Percentiles rank a stretch among this genome's conserved stretches.
Evolutionary conservation across 2,329 filamentous ascomycete species (phyloP).

Genomic region (Colletotrichum tropicale): DNA sequence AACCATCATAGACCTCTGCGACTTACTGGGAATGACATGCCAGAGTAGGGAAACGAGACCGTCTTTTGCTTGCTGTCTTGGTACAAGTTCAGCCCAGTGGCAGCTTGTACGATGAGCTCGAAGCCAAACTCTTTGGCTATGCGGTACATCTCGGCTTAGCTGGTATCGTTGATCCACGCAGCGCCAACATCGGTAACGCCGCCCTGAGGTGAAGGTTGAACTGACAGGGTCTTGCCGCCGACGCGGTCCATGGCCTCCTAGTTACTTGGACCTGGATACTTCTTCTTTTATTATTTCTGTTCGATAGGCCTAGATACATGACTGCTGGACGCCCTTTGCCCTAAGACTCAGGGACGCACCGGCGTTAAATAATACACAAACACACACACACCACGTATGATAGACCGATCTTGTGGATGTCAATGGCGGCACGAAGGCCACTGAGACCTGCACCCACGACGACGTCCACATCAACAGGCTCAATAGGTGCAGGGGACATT

Average conservation of each 20-base stretch:
- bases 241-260: no score
- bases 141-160: neutral
- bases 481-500: neutral
- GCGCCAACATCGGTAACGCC: neutral
- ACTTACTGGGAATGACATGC: neutral
- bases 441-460: neutral
- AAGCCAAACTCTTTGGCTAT: neutral
- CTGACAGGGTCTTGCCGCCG: neutral
- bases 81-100: neutral
- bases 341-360: no score
- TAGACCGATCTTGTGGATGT: neutral
- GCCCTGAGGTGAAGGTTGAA: neutral
- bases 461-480: neutral
- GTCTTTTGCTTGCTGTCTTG: neutral
- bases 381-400: no score
- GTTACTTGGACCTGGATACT: no score
- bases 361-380: no score
- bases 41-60: neutral
- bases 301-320: no score
- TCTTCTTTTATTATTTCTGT: no score
- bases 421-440: neutral
- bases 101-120: neutral
- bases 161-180: neutral
- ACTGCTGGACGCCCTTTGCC: no score
- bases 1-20: accelerated